These are phyloP conservation scores for Aegilops bicornis DNA, from an alignment of 176 grass and related monocot species.

Conservation along the genomic window DNA sequence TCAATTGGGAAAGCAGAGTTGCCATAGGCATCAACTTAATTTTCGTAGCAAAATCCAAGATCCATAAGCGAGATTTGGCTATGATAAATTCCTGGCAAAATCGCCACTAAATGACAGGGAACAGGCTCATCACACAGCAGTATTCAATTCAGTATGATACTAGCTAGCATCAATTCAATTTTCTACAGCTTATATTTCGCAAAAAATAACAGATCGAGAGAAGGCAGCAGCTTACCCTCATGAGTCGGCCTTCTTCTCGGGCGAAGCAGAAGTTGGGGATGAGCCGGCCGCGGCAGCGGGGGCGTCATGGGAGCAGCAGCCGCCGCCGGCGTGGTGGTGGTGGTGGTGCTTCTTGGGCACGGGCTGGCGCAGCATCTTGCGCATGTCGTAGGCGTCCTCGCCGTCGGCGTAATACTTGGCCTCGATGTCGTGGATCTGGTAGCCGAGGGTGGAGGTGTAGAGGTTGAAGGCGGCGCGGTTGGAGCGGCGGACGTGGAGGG, in stretches of 20 bases:
- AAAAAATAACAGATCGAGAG: too few relatives aligned
- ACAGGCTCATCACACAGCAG: neutral
- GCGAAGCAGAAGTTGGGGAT: constrained; percentile 20
- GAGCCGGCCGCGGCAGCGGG: constrained; percentile 13
- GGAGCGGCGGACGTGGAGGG: constrained; percentile 87
- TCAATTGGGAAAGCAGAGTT: too few relatives aligned
- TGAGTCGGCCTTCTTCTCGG: constrained; percentile 39
- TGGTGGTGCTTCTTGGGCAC: constrained; percentile 59
- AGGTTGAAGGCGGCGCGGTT: constrained; percentile 92
- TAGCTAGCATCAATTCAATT: too few relatives aligned
- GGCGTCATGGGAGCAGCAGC: constrained; percentile 66
- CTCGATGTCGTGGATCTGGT: constrained; percentile 86
- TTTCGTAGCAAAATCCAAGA: too few relatives aligned
- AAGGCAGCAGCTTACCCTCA: constrained; percentile 25
- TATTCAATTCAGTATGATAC: too few relatives aligned
- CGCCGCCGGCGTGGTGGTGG: constrained; percentile 53
- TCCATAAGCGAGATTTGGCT: neutral
- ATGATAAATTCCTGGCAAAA: neutral
- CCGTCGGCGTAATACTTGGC: constrained; percentile 93
- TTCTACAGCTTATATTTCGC: too few relatives aligned
- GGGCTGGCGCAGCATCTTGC: constrained; percentile 49
- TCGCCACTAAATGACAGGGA: neutral
- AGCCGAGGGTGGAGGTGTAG: constrained; percentile 80
- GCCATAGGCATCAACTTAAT: too few relatives aligned
- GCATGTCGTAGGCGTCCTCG: constrained; percentile 84